A percentile compares a stretch with the other conserved stretches of the same genome.
These are phyloP conservation scores for Crithidia brevicula DNA, from an alignment of 208 protist species.

Conservation along the genomic window DNA sequence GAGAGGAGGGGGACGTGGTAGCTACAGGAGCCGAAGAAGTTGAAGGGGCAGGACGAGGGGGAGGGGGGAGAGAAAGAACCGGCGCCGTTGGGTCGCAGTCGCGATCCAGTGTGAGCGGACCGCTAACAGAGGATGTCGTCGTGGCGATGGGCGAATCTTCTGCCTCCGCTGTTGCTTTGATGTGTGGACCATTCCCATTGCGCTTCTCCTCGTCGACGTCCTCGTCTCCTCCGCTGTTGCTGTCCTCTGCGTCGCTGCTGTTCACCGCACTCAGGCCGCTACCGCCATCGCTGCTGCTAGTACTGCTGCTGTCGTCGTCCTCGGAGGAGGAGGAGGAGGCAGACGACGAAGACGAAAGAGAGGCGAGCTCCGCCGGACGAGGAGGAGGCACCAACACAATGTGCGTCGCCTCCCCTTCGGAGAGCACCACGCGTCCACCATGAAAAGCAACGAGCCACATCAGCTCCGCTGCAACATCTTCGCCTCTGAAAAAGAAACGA, in stretches of 20 bases:
- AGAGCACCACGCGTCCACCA: slow-evolving; percentile 51
- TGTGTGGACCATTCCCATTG: no score
- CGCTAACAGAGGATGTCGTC: no score
- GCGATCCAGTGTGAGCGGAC: no score
- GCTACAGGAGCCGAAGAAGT: no score
- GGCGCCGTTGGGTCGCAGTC: background rate
- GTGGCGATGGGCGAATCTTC: no score
- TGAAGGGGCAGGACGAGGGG: no score
- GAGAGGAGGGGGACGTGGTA: background rate
- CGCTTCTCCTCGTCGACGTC: background rate
- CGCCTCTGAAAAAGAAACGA: slow-evolving; percentile 51
- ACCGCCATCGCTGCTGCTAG: background rate
- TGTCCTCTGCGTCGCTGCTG: slow-evolving; percentile 3
- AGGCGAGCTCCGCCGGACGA: slow-evolving; percentile 2
- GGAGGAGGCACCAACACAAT: slow-evolving; percentile 31
- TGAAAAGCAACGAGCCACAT: slow-evolving; percentile 50
- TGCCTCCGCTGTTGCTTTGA: no score
- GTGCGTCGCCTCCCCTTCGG: slow-evolving; percentile 64
- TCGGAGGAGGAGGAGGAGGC: slow-evolving; percentile 5
- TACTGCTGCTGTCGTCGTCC: slow-evolving; percentile 2
- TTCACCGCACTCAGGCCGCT: slow-evolving; percentile 3
- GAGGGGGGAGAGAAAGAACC: no score
- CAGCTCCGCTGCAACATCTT: slow-evolving; percentile 21
- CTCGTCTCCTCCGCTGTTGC: background rate
- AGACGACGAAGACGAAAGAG: slow-evolving; percentile 13